phyloP scores from a whole-genome alignment of 345 rosid genomes.

The Hibiscus syriacus region DNA sequence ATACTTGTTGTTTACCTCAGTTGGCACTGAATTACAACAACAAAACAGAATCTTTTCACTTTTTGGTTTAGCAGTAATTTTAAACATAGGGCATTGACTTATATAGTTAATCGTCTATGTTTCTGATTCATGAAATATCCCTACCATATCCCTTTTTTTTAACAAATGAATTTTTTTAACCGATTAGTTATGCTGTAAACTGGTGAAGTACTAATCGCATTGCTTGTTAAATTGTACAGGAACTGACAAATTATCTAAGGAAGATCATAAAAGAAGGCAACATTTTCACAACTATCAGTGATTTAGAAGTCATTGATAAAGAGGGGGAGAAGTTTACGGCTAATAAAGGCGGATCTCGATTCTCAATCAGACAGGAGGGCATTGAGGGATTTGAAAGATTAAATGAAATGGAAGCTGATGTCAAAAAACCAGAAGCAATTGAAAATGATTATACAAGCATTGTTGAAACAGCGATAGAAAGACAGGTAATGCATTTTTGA shows the following conservation, averaged over 20 bases:
- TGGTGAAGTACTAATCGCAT: neutral
- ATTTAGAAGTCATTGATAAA: constrained; percentile 6
- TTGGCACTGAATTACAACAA: neutral
- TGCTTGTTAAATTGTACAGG: constrained; percentile 24
- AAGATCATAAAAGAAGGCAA: constrained; percentile 10
- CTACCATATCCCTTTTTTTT: neutral
- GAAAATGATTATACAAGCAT: neutral
- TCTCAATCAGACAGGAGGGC: constrained; percentile 4
- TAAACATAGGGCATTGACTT: too few relatives aligned
- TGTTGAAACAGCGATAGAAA: constrained; percentile 7
- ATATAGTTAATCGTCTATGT: too few relatives aligned
- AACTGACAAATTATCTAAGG: constrained; percentile 5
- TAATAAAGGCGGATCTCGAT: constrained; percentile 1
- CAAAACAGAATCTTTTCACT: neutral
- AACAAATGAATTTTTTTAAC: neutral
- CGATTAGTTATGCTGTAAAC: neutral
- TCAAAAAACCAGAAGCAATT: constrained; percentile 10
- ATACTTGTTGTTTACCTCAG: neutral
- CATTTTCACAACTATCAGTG: neutral
- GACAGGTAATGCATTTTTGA: constrained; percentile 22
- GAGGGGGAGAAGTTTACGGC: neutral
- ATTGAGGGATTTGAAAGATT: neutral
- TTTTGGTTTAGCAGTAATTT: too few relatives aligned
- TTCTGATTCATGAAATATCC: neutral
- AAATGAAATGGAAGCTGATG: constrained; percentile 9